Evolutionary conservation across 2,329 filamentous ascomycete genomes (phyloP), one percentile per base, ranked within the genome.

Genomic region (Dryadomyces sulphureus): DNA sequence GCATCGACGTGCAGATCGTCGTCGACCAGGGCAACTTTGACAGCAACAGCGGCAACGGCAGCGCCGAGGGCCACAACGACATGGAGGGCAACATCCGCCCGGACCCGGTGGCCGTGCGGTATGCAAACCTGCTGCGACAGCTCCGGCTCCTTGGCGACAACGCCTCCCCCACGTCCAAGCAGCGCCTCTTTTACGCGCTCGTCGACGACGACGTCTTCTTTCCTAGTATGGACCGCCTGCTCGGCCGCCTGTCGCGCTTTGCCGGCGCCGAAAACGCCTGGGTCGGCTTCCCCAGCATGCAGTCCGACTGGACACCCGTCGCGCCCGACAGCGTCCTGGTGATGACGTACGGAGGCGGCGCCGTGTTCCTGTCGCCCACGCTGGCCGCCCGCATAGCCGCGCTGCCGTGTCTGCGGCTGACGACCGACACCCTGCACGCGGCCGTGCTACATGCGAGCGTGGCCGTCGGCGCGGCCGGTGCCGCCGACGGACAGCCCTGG

Each of bases 121-220:
- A 54, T 41, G 41, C 48, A 19, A 48, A 51, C 32, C 38, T 49
- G 24, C 24, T 51, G 7, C 19, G 35, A 20, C 34, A 30, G 41
- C 17, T 47, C 41, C 32, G 19, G 5, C 14, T 34, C 14, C 45
- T 50, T 43, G 44, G 34, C 41, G 41, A 30, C 16, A 12, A 6
- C 20, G 19, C 11, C 5, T 7, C 38, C 20, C 8, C 3, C 9
- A 22, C 7, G 3, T 3, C 17, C 25, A 14, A 12, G 17, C 25
- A 7, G 20, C 38, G 45, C 40, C 20, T 16, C 17, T 69, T 65
- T 58, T 62, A 64, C 34, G 67, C 60, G 1, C 56, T 71, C 1
- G 51, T 71, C 1, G 68, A 72, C 27, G 67, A 70, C 50, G 62
- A 65, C 45, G 57, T 69, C 42, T 71, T 71, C 53, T 60, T 72